Evolutionary conservation across 2,329 filamentous ascomycete genomes (phyloP).

Genomic region (Aspergillus texensis): DNA sequence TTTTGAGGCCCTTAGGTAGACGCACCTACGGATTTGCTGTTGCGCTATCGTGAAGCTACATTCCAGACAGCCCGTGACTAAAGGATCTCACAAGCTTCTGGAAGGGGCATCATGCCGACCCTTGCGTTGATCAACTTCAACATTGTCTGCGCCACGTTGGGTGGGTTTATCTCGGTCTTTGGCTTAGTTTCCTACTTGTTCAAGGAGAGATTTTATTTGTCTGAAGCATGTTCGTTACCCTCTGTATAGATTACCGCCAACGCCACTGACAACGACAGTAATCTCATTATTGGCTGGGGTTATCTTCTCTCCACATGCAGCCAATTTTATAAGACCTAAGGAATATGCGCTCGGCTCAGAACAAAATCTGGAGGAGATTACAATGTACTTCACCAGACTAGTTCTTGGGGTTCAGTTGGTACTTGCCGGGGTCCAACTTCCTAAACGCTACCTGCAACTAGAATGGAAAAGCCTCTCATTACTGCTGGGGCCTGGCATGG

Average conservation of each 20-base stretch:
- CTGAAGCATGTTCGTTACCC: conserved; percentile 73
- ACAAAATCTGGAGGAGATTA: conserved; percentile 69
- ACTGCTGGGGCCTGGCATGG: conserved; percentile 83
- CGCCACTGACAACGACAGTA: conserved; percentile 53
- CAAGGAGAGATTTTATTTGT: conserved; percentile 89
- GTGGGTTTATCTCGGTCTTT: conserved; percentile 88
- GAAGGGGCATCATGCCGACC: conserved; percentile 56
- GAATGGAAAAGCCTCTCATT: conserved; percentile 77
- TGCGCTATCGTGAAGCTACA: neutral
- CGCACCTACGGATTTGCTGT: neutral
- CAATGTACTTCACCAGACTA: conserved; percentile 80
- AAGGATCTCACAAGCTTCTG: neutral
- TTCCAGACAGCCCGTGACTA: neutral
- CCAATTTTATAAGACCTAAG: conserved; percentile 73
- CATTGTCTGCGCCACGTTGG: conserved; percentile 76
- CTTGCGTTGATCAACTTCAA: conserved; percentile 77
- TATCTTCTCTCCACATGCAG: conserved; percentile 74
- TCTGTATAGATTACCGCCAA: neutral
- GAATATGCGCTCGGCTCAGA: conserved; percentile 68
- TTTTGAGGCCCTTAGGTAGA: neutral
- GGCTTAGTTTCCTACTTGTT: conserved; percentile 85
- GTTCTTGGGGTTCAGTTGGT: conserved; percentile 90
- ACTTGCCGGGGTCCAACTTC: conserved; percentile 83
- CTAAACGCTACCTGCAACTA: conserved; percentile 74
- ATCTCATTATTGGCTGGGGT: conserved; percentile 82